Evolutionary conservation across 2,329 filamentous ascomycete genomes (phyloP), one percentile per base, ranked within the genome.

Genomic region (Botryosphaeria dothidea): DNA sequence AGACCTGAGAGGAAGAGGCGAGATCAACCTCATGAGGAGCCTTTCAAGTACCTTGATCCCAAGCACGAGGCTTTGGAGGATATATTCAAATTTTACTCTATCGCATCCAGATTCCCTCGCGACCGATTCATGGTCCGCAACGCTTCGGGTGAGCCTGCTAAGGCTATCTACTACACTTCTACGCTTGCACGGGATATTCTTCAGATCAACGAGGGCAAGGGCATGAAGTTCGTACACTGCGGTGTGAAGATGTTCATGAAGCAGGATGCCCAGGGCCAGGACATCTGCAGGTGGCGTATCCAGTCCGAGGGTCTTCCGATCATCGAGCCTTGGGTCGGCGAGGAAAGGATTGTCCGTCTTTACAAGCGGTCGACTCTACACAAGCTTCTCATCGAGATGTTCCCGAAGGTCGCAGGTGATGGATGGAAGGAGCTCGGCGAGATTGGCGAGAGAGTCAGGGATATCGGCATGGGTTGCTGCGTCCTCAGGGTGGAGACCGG

Each of bases 161-260:
- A 97, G 82, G 95, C 93, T 29, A 94, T 99, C 71, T 99, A 99
- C 84, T 99, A 98, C 83, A 96, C 93, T 11, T 93, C 90, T 38
- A 86, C 87, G 4, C 85, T 98, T 13, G 90, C 92, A 23, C 90
- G 93, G 34, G 90, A 94, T 69, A 95, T 99, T 62, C 85, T 99
- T 3, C 86, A 85, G 3, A 86, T 90, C 74, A 99, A 99, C 76
- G 93, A 97, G 78, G 92, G 92, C 48, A 89, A 91, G 29, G 93
- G 93, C 51, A 90, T 98, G 78, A 96, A 95, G 77, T 97, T 99
- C 75, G 91, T 99, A 57, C 95, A 99, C 79, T 94, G 91, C 58
- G 95, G 95, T 68, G 93, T 99, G 36, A 96, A 96, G 81, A 98
- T 98, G 92, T 99, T 96, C 65, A 95, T 98, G 83, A 97, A 96